These are phyloP conservation scores for Aspergillus incahuasiensis DNA, from an alignment of 495 filamentous ascomycete species.

Conservation along the genomic window DNA sequence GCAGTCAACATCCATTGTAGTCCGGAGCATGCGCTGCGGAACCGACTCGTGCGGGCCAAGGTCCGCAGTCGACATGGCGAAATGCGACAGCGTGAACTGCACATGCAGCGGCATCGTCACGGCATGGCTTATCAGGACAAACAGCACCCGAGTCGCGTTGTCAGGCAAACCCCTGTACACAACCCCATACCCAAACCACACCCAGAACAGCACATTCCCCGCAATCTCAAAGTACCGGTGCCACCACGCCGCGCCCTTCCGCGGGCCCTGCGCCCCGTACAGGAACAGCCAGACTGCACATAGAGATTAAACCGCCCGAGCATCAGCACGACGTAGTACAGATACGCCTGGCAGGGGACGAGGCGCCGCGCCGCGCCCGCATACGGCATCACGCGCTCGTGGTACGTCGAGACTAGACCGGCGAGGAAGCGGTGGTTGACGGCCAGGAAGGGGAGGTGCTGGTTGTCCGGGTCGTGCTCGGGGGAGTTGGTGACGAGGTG, in stretches of 20 bases:
- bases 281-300: slow-evolving; percentile 75
- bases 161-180: slow-evolving; percentile 71
- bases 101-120: slow-evolving; percentile 87
- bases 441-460: slow-evolving; percentile 94
- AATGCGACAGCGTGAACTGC: slow-evolving; percentile 95
- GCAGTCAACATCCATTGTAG: slow-evolving; percentile 97
- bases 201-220: slow-evolving; percentile 90
- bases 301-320: slow-evolving; percentile 92
- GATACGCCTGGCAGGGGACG: slow-evolving; percentile 71
- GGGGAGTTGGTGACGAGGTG: slow-evolving; percentile 96
- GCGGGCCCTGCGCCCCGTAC: slow-evolving; percentile 63
- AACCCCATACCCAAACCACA: slow-evolving; percentile 88
- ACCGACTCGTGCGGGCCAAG: slow-evolving; percentile 84
- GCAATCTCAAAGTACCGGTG: slow-evolving; percentile 81
- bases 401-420: slow-evolving; percentile 77
- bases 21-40: slow-evolving; percentile 92
- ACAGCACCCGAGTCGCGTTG: slow-evolving; percentile 66
- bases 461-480: slow-evolving; percentile 96
- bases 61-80: slow-evolving; percentile 93
- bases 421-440: slow-evolving; percentile 83
- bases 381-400: slow-evolving; percentile 79
- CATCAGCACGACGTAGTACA: slow-evolving; percentile 78
- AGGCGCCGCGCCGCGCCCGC: slow-evolving; percentile 68
- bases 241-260: slow-evolving; percentile 71
- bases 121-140: slow-evolving; percentile 82